Conservation (phyloP, 2,329 filamentous ascomycete genomes). For the Pseudocercospora pini-densiflorae region DNA sequence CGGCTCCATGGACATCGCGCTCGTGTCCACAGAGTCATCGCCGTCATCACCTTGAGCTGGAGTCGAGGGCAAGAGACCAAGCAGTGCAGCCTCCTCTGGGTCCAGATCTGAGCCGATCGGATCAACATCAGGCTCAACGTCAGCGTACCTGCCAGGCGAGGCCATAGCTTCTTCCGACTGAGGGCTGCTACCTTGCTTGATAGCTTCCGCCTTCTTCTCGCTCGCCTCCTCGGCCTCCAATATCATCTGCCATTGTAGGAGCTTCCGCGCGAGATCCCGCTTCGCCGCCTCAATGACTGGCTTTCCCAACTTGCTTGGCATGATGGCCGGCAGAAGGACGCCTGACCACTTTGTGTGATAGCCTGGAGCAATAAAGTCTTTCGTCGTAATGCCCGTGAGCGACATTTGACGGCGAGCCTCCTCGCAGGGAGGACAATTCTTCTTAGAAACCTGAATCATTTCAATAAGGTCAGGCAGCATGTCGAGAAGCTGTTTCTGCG, state of each 20-base stretch:
- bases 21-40: too few relatives aligned
- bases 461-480: neutral
- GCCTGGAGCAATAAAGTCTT: neutral
- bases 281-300: neutral
- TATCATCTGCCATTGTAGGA: neutral
- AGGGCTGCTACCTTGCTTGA: neutral
- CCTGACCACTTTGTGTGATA: neutral
- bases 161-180: neutral
- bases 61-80: too few relatives aligned
- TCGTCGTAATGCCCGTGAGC: neutral
- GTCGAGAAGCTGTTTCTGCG: neutral
- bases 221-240: neutral
- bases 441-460: neutral
- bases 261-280: neutral
- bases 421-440: slow-evolving; percentile 1
- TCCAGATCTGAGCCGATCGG: too few relatives aligned
- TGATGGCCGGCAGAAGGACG: neutral
- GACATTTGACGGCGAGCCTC: neutral
- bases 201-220: neutral
- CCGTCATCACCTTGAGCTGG: too few relatives aligned
- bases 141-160: too few relatives aligned
- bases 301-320: neutral
- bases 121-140: too few relatives aligned
- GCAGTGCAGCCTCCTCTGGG: too few relatives aligned
- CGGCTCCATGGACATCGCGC: too few relatives aligned